A percentile compares a stretch with the other conserved stretches of the same genome.
Conservation (phyloP, 2,329 filamentous ascomycete species). For the Purpureocillium lavendulum region DNA sequence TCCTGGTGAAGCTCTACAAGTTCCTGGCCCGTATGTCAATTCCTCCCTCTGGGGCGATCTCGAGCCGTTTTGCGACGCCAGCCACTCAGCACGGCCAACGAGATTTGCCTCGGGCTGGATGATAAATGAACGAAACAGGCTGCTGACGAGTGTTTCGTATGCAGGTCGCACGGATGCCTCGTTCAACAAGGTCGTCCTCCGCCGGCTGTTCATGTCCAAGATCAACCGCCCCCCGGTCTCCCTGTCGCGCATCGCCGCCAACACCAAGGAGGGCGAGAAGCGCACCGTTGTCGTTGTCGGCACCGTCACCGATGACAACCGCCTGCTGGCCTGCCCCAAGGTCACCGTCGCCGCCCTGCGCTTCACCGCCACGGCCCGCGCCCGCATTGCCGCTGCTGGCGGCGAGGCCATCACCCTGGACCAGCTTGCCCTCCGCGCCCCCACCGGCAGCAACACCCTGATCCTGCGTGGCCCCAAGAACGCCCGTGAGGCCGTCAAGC, state of each 20-base stretch:
- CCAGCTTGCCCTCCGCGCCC: conserved; percentile 90
- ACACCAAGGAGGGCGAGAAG: conserved; percentile 58
- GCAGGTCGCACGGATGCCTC: conserved; percentile 86
- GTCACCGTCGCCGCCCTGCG: conserved; percentile 87
- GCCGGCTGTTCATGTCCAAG: conserved; percentile 96
- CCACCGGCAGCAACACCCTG: conserved; percentile 94
- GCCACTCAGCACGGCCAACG: no score
- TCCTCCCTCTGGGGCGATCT: neutral
- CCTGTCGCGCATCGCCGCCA: conserved; percentile 77
- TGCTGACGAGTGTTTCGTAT: neutral
- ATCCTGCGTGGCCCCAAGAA: conserved; percentile 98
- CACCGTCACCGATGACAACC: conserved; percentile 97
- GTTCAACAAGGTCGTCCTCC: conserved; percentile 99
- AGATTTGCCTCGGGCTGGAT: no score
- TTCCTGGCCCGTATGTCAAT: conserved; percentile 79
- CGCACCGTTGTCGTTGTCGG: conserved; percentile 93
- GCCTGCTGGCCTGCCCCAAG: conserved; percentile 84
- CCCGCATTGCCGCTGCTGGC: conserved; percentile 85
- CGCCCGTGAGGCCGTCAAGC: conserved; percentile 93
- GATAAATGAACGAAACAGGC: neutral
- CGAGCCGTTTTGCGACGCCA: no score
- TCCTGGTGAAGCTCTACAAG: conserved; percentile 97
- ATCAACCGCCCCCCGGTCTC: conserved; percentile 97
- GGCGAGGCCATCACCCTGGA: conserved; percentile 94
- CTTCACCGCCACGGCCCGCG: conserved; percentile 93